Percentiles rank a stretch among this genome's conserved stretches.
Evolutionary conservation across 495 filamentous ascomycete genomes (phyloP).

Genomic region (Trypethelium eluteriae): DNA sequence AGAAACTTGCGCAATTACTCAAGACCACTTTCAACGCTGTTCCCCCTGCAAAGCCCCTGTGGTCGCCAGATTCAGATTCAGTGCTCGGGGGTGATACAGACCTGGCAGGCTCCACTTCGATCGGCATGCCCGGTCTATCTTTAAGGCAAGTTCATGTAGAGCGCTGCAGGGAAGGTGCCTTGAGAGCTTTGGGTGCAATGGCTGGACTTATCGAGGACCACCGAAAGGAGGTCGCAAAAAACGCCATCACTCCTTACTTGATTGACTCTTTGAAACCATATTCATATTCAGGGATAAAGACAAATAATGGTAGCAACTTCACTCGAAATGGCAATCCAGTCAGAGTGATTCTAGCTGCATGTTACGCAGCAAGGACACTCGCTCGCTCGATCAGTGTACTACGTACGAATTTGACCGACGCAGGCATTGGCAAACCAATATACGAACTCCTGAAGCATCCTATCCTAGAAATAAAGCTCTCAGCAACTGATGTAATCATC

Average conservation of each 20-base stretch:
- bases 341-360: slow-evolving; percentile 75
- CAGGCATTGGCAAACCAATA: slow-evolving; percentile 70
- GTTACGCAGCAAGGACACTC: slow-evolving; percentile 65
- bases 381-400: slow-evolving; percentile 77
- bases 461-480: slow-evolving; percentile 74
- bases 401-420: slow-evolving; percentile 78
- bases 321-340: slow-evolving; percentile 43
- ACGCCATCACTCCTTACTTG: slow-evolving; percentile 69
- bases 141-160: slow-evolving; percentile 62
- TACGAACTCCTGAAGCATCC: slow-evolving; percentile 66
- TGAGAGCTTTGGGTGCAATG: slow-evolving; percentile 71
- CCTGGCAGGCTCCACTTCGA: slow-evolving; percentile 19
- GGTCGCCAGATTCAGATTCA: slow-evolving; percentile 27
- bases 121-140: slow-evolving; percentile 57
- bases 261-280: slow-evolving; percentile 70
- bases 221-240: slow-evolving; percentile 72
- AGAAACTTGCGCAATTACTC: slow-evolving; percentile 63
- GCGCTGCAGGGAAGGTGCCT: slow-evolving; percentile 65
- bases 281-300: neutral
- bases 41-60: slow-evolving; percentile 35
- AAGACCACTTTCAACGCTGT: slow-evolving; percentile 57
- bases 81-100: slow-evolving; percentile 14
- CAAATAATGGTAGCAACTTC: neutral
- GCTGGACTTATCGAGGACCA: slow-evolving; percentile 76
- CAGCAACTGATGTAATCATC: slow-evolving; percentile 70